Base-by-base conservation (phyloP, 2,329 filamentous ascomycete genomes). In the Ophiostoma sp. region DNA sequence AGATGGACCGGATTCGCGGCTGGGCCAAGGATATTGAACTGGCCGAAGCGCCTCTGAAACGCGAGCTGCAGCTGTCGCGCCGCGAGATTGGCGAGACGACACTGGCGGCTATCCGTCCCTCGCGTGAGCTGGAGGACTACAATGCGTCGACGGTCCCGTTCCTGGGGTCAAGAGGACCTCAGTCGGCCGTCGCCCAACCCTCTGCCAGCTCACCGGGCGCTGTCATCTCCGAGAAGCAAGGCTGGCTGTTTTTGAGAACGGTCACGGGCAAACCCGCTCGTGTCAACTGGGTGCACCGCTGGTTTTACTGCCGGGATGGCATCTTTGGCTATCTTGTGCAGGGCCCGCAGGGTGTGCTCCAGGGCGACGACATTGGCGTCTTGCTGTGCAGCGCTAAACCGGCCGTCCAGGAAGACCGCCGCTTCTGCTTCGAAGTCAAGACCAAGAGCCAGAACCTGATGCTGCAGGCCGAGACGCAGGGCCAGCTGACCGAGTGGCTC, bases 351-450 rank as follows among this genome's bases (percentile, higher is more conserved):
- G 95, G 94, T 45, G 96, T 99, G 28, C 90, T 98, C 77, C 95
- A 98, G 81, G 97, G 94, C 64, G 96, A 99, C 78, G 94, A 97
- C 83, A 97, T 97, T 75, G 96, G 96, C 55, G 95, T 99, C 2
- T 84, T 99, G 70, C 89, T 99, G 52, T 99, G 96, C 83, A 97
- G 93, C 78, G 92, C 96, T 68, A 93, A 95, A 78, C 94, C 95
- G 22, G 94, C 95, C 0, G 92, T 97, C 70, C 91, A 93, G 77
- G 96, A 99, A 82, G 96, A 99, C 79, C 90, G 96, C 52, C 89
- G 96, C 19, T 99, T 98, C 82, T 98, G 96, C 80, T 98, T 99
- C 78, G 96, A 99, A 82, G 92, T 99, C 79, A 99, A 98, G 85
- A 99, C 96, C 2, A 99, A 98, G 82, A 97, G 93, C 79, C 93